Base-by-base conservation (phyloP, 495 filamentous ascomycete species). In the Penicillium simplicissimum region DNA sequence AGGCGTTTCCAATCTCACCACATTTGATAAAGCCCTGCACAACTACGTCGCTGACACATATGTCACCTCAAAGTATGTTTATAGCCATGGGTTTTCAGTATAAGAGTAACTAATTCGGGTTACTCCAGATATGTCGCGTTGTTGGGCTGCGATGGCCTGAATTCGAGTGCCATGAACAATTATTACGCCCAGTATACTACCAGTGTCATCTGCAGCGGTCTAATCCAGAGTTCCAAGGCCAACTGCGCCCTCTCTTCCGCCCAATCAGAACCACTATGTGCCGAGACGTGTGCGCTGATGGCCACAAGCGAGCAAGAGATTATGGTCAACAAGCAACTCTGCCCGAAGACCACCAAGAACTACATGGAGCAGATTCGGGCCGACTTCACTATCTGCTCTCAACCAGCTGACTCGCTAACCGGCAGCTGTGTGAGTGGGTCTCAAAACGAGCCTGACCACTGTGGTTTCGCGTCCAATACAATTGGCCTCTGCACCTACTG, bases 181-280 rank as follows among this genome's bases (percentile, higher is more conserved):
- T 85, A 92, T 68, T 99, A 99, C 78, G 95, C 96, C 23, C 88
- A 93, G 67, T 99, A 93, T 76, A 96, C 93, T 13, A 94, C 87
- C 52, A 94, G 90, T 66, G 87, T 93, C 71, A 84, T 99, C 64
- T 99, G 96, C 84, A 98, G 93, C 82, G 86, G 90, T 61, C 90
- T 99, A 72, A 85, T 99, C 57, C 96, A 98, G 75, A 92, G 92
- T 69, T 99, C 96, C 25, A 87, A 88, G 64, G 61, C 69, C n/a
- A 73, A 81, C 37, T 98, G 96, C 75, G 71, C 78, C 15, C 77
- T 96, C 36, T 84, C 88, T 1, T 70, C 76, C 7, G 73, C 80
- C 49, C 74, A 89, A 34, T 87, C 90, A 6, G 76, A 81, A 47
- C 95, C 96, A 4, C 80, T 98, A 34, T 99, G 96, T 77, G 94